A percentile compares a stretch with the other conserved stretches of the same genome.
Conservation (phyloP, 148 eudicot species). For the Gaultheria prostrata region DNA sequence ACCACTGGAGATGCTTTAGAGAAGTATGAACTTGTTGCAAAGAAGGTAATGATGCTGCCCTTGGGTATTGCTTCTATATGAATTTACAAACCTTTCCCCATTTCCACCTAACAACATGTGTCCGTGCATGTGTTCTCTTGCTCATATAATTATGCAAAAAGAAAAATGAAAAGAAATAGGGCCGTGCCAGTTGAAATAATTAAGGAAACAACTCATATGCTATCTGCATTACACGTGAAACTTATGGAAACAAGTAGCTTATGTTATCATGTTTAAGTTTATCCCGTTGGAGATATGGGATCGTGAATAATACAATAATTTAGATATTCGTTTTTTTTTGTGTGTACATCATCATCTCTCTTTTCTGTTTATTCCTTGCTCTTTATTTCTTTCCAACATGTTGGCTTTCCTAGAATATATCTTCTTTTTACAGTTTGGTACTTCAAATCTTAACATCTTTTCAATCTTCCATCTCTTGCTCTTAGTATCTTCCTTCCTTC, state of each 20-base stretch:
- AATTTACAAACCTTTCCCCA: neutral
- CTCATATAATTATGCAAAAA: neutral
- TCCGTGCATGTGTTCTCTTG: neutral
- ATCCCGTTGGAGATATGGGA: too few species aligned
- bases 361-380: neutral
- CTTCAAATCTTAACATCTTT: neutral
- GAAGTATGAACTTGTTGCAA: constrained; percentile 62
- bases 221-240: neutral
- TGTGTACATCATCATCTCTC: too few species aligned
- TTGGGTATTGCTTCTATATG: neutral
- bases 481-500: neutral
- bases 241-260: neutral
- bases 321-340: neutral
- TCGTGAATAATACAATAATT: neutral
- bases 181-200: neutral
- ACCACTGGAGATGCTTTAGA: constrained; percentile 74
- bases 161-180: neutral
- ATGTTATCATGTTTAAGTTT: neutral
- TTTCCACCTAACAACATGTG: neutral
- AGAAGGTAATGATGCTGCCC: constrained; percentile 44
- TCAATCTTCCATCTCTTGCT: neutral
- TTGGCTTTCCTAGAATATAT: neutral
- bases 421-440: neutral
- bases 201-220: neutral
- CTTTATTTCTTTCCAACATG: too few species aligned